A percentile compares a stretch with the other conserved stretches of the same genome.
phyloP scores from a whole-genome alignment of 169 alveolate genomes.

The Plasmodium blacklocki region DNA sequence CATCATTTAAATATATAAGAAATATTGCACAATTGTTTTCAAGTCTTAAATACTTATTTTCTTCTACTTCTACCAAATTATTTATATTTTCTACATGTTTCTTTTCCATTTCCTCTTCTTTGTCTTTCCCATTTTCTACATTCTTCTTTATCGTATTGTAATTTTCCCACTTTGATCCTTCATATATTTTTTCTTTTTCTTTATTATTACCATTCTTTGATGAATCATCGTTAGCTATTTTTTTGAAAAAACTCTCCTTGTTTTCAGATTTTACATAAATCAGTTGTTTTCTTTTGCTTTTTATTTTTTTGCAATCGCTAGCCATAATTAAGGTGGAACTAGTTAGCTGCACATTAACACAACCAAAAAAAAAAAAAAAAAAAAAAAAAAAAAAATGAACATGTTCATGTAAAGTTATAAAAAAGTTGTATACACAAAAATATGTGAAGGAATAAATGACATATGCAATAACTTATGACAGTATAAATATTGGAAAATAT shows the following conservation, averaged over 20 bases:
- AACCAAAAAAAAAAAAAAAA: too few species aligned
- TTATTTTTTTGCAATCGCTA: conserved; percentile 52
- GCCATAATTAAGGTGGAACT: conserved; percentile 69
- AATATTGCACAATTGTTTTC: conserved; percentile 2
- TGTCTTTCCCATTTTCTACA: not conserved
- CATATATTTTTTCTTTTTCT: not conserved
- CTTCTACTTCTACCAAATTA: not conserved
- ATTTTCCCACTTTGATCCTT: not conserved
- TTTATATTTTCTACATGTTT: not conserved
- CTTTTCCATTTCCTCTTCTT: not conserved
- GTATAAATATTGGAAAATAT: too few species aligned
- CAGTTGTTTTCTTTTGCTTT: conserved; percentile 69
- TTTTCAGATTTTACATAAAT: conserved; percentile 47
- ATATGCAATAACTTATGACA: too few species aligned
- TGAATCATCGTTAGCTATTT: not conserved
- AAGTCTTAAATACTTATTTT: not conserved
- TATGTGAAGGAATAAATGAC: too few species aligned
- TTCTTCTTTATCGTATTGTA: not conserved
- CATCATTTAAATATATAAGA: conserved; percentile 21
- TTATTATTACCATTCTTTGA: not conserved
- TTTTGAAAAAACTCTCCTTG: conserved; percentile 25
- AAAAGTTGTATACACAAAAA: not conserved
- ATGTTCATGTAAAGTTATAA: too few species aligned
- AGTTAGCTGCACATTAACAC: conserved; percentile 21
- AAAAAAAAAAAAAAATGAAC: not conserved